Evolutionary conservation across 805 yeast species (phyloP).

Genomic region (Dipodascus geniculatus): DNA sequence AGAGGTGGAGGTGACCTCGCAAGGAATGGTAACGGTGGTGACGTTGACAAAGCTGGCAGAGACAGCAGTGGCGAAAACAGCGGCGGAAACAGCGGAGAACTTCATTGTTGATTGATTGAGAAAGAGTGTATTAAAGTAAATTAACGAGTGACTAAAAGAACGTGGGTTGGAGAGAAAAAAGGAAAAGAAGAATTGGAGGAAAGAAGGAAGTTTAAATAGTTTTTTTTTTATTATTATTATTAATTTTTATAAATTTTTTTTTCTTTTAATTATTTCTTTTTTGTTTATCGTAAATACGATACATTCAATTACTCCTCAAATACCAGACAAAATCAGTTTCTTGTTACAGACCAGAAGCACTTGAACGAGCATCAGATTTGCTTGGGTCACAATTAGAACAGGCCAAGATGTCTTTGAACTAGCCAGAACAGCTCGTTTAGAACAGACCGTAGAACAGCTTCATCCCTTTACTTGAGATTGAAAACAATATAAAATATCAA

Average conservation of each 20-base stretch:
- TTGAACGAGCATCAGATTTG: no score
- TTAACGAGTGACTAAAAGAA: not conserved
- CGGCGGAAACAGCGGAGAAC: conserved; percentile 13
- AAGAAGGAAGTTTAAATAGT: not conserved
- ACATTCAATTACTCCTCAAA: no score
- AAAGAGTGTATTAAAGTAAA: not conserved
- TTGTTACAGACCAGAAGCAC: no score
- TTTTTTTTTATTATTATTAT: not conserved
- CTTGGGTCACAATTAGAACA: no score
- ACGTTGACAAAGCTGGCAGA: conserved; percentile 20
- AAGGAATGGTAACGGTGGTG: conserved; percentile 16
- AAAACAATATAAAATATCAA: no score
- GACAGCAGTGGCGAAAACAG: conserved; percentile 14
- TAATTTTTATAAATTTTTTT: not conserved
- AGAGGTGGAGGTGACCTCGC: conserved; percentile 27
- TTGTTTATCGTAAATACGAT: no score
- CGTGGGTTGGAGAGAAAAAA: not conserved
- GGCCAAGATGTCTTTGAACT: no score
- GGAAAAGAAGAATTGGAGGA: not conserved
- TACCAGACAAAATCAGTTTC: no score
- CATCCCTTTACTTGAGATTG: no score
- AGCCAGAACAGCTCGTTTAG: no score
- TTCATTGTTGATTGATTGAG: conserved; percentile 9
- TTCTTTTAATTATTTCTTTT: not conserved
- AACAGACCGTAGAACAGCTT: no score